phyloP scores from a whole-genome alignment of 495 filamentous ascomycete species.

The Talaromyces ruber region DNA sequence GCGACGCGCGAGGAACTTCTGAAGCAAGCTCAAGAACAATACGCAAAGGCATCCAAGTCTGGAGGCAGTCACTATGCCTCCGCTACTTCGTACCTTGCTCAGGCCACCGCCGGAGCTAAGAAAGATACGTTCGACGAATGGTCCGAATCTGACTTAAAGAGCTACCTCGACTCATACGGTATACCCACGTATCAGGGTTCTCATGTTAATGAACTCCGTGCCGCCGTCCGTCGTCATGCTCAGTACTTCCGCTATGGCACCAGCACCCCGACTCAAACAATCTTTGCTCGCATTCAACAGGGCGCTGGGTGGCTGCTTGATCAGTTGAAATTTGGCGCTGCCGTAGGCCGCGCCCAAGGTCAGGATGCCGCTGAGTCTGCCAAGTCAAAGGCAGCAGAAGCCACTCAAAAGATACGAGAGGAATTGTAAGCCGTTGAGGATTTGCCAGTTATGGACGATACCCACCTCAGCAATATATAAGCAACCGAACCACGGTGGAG shows the following conservation, averaged over 20 bases:
- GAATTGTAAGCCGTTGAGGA: constrained; percentile 21
- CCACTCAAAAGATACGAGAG: constrained; percentile 17
- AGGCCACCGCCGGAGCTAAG: constrained; percentile 62
- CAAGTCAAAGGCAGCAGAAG: constrained; percentile 24
- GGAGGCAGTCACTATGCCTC: constrained; percentile 64
- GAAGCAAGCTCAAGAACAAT: constrained; percentile 62
- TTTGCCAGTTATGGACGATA: background rate
- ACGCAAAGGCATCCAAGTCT: constrained; percentile 57
- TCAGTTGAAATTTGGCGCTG: constrained; percentile 53
- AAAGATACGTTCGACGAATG: constrained; percentile 67
- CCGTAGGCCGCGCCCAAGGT: constrained; percentile 51
- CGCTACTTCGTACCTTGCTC: constrained; percentile 61
- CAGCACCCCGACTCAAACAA: constrained; percentile 51
- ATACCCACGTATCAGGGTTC: constrained; percentile 65
- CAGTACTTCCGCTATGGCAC: constrained; percentile 76
- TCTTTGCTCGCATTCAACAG: constrained; percentile 55
- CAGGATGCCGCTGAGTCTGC: constrained; percentile 41
- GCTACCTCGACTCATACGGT: constrained; percentile 74
- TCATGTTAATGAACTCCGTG: constrained; percentile 53
- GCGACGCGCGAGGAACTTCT: constrained; percentile 66
- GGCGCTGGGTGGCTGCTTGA: constrained; percentile 52
- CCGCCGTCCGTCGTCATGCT: constrained; percentile 60
- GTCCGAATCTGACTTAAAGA: constrained; percentile 74
- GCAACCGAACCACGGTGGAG: background rate
- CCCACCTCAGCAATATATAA: background rate